phyloP scores from a whole-genome alignment of 169 alveolate species.

The Eimeria necatrix region DNA sequence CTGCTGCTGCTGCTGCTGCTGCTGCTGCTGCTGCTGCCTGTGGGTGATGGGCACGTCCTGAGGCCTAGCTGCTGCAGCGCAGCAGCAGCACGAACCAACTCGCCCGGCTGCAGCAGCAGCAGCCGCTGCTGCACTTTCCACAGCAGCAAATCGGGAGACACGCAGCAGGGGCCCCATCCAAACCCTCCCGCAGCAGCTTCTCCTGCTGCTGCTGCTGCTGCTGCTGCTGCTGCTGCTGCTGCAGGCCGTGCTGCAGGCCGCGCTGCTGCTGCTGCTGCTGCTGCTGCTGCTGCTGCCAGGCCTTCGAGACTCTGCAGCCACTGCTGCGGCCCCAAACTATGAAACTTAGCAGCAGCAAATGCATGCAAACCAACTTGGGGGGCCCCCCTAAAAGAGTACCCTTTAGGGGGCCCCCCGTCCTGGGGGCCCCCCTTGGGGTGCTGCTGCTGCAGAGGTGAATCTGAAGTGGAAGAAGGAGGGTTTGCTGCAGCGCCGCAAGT shows the following conservation, averaged over 20 bases:
- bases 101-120: background rate
- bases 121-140: conserved; percentile 5
- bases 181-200: background rate
- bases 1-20: conserved; percentile 24
- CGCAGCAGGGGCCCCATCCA: background rate
- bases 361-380: background rate
- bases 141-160: background rate
- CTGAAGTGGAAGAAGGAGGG: too few relatives aligned
- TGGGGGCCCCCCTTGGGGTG: too few relatives aligned
- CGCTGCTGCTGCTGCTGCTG: conserved; percentile 1
- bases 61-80: conserved; percentile 59
- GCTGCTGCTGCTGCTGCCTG: too few relatives aligned
- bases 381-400: too few relatives aligned
- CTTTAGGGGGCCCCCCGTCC: too few relatives aligned
- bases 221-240: conserved; percentile 39
- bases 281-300: background rate
- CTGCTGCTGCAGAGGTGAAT: too few relatives aligned
- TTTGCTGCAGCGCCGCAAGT: background rate
- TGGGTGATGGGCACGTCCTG: background rate
- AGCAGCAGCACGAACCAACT: conserved; percentile 47
- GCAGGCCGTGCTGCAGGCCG: background rate
- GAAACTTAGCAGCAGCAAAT: background rate
- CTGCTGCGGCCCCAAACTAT: background rate
- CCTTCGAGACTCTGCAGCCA: conserved; percentile 8
- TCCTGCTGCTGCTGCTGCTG: conserved; percentile 19